These are phyloP conservation scores for Diaporthe amygdali DNA, from an alignment of 2,329 filamentous ascomycete species.

Conservation along the genomic window DNA sequence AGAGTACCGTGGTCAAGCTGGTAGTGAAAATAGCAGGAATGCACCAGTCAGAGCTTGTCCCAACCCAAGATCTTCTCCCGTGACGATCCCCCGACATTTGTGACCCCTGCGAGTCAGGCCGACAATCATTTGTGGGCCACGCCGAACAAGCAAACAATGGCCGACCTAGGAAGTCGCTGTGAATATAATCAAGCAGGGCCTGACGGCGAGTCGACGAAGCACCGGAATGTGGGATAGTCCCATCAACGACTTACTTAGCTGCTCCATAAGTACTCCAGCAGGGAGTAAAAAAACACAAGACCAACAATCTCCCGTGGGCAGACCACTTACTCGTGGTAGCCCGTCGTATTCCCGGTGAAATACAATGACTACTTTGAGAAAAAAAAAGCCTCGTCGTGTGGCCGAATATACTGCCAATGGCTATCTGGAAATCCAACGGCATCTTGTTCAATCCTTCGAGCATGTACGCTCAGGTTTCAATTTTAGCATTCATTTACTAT, in stretches of 20 bases:
- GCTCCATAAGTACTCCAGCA: no score
- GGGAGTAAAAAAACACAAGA: no score
- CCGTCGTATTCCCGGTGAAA: no score
- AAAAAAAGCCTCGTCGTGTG: no score
- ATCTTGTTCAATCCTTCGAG: background rate
- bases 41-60: background rate
- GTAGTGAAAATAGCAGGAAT: background rate
- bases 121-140: background rate
- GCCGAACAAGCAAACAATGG: background rate
- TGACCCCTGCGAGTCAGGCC: background rate
- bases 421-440: no score
- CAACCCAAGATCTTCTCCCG: background rate
- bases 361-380: no score
- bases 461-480: background rate
- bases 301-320: no score
- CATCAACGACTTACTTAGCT: no score
- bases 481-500: no score
- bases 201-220: background rate
- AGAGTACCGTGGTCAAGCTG: background rate
- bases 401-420: no score
- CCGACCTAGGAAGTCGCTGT: background rate
- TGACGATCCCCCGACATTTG: background rate
- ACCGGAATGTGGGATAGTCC: background rate
- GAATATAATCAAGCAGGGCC: background rate
- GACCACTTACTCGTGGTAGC: no score